Base-by-base conservation (phyloP, 768 basidiomycete genomes). In the Multifurca ochricompacta region DNA sequence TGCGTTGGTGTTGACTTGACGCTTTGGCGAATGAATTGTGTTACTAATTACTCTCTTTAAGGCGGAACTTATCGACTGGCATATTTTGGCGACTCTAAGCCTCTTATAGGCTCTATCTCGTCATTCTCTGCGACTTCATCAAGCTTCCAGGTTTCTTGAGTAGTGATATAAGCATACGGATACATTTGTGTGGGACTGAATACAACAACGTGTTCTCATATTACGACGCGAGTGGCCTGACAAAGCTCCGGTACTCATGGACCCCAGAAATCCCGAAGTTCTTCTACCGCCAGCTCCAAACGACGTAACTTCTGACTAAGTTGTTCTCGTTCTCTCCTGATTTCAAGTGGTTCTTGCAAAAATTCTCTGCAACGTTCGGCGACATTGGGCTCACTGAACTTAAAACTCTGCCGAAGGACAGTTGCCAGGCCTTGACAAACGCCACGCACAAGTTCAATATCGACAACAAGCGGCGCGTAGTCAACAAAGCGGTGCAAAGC, bases 1-100 rank as follows among this genome's bases (percentile, higher is more conserved):
- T 82, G 62, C 66, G 74, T 62, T 39, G 41, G 62, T 66, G 74
- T 62, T 39, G 41, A 14, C 30, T 34, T 48, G 11, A 18, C 34
- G 21, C 23, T 21, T 39, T 48, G 16, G 47, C 48, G 25, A 1
- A 10, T 31, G 48, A 37, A 18, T 14, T 36, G n/a, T 51, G 56
- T 43, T 37, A 36, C 31, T 9, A 23, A 18, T 18, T 7, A 10
- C 6, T 6, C 21, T 47, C n/a, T 16, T 25, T 18, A 25, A 82
- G 85, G 78, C 27, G 87, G 87, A 28, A 80, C 76, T 4, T 90
- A 89, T 68, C 83, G 83, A 25, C 67, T 90, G 27, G 69, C 66
- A 45, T 90, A 90, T 67, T 81, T 78, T 57, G 88, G 87, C 8
- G 86, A 91, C 66, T 79, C 80, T n/a, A 90, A 89, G 70, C 73